Evolutionary conservation across 75 land plant species (phyloP), one percentile per base, ranked within the genome.

Genomic region (Selaginella tamariscina): DNA sequence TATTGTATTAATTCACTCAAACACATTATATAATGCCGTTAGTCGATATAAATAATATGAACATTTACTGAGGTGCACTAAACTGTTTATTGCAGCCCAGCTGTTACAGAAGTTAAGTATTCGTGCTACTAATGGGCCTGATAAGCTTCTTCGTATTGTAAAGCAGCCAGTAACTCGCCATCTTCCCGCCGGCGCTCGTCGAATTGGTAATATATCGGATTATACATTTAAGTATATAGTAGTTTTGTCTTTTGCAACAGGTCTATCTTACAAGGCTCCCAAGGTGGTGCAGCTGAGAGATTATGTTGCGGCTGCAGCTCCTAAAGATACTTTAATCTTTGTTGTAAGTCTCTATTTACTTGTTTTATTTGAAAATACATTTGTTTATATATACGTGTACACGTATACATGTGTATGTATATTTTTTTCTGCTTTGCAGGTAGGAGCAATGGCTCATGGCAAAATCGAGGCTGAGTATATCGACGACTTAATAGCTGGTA

Each of bases 381-480:
- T 2, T 13, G 27, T 15, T 60, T 60, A 2, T 2, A 24, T 64
- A 11, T 2, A 27, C n/a, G 2, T 27, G 31, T 9, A 30, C 31
- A n/a, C n/a, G n/a, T n/a, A n/a, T n/a, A n/a, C n/a, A n/a, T n/a
- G n/a, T n/a, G n/a, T n/a, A n/a, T n/a, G n/a, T n/a, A n/a, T n/a
- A n/a, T n/a, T 65, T 22, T 30, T 28, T 39, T 44, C 2, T 54
- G 29, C 33, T 1, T 55, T 30, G 24, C 73, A 89, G 95, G 91
- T 93, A 72, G 96, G 96, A n/a, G 96, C 96, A 22, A 90, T 90
- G 96, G 81, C 96, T 15, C 96, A 90, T 78, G 96, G 96, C 64
- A 78, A 88, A 67, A 88, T 90, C 28, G 82, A 82, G 2, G 70
- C 57, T 21, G 96, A 85, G 24, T 81, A 83, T 28, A 74, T 77